A percentile compares a stretch with the other conserved stretches of the same genome.
These are phyloP conservation scores for Fusarium circinatum DNA, from an alignment of 2,329 filamentous ascomycete species.

Conservation along the genomic window DNA sequence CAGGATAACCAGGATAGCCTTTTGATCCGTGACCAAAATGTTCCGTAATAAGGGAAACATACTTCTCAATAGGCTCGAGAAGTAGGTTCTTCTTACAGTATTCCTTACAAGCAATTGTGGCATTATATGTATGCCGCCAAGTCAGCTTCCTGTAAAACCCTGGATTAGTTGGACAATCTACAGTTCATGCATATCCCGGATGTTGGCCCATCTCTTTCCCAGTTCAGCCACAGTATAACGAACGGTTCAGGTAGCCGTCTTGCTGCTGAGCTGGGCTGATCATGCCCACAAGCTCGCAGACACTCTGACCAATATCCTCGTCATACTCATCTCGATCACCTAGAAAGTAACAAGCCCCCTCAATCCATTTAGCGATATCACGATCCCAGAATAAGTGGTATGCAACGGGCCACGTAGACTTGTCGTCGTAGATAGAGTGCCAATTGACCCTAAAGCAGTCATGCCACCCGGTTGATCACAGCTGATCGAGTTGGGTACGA, in stretches of 20 bases:
- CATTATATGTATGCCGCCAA: constrained; percentile 59
- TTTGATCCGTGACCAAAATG: constrained; percentile 64
- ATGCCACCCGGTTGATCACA: constrained; percentile 65
- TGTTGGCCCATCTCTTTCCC: constrained; percentile 64
- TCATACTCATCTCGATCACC: background rate
- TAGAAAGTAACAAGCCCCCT: constrained; percentile 13
- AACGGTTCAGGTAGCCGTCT: constrained; percentile 70
- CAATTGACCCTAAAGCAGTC: constrained; percentile 67
- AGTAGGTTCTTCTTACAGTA: constrained; percentile 63
- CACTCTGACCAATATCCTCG: constrained; percentile 16
- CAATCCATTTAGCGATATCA: constrained; percentile 13
- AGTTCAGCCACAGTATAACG: constrained; percentile 69
- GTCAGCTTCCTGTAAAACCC: background rate
- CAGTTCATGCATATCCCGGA: constrained; percentile 70
- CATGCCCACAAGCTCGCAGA: constrained; percentile 62
- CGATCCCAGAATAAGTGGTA: constrained; percentile 69
- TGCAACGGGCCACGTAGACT: constrained; percentile 63
- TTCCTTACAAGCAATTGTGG: constrained; percentile 64
- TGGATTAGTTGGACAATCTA: constrained; percentile 46
- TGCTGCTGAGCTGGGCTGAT: constrained; percentile 65
- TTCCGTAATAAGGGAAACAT: constrained; percentile 59
- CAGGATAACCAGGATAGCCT: constrained; percentile 64
- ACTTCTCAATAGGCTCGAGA: constrained; percentile 44
- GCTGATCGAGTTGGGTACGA: constrained; percentile 61
- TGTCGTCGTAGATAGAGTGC: constrained; percentile 63